These are phyloP conservation scores for Calonectria naviculata DNA, from an alignment of 2,329 filamentous ascomycete genomes.

Conservation along the genomic window DNA sequence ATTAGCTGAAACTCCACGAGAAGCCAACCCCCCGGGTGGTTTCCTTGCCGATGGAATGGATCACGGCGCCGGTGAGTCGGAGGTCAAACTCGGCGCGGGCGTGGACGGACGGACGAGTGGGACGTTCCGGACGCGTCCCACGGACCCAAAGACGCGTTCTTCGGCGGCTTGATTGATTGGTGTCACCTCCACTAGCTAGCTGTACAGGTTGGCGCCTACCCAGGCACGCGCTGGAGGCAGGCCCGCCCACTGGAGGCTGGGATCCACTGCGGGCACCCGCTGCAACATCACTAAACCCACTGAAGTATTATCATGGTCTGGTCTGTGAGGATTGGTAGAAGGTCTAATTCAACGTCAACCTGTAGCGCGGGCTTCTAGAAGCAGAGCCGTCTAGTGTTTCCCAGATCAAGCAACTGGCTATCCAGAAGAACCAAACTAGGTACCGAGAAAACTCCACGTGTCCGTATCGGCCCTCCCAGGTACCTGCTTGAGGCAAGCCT, in stretches of 20 bases:
- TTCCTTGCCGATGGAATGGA: conserved; percentile 18
- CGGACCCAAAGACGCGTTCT: conserved; percentile 15
- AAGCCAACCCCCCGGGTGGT: not conserved
- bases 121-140: conserved; percentile 19
- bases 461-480: not conserved
- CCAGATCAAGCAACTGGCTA: not conserved
- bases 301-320: conserved; percentile 13
- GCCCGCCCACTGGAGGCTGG: not conserved
- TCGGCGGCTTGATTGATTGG: not conserved
- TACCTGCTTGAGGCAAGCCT: not conserved
- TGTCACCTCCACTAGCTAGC: not conserved
- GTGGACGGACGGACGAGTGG: conserved; percentile 13
- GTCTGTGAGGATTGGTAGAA: not conserved
- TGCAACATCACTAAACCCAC: conserved; percentile 20
- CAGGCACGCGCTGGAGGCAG: not conserved
- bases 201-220: not conserved
- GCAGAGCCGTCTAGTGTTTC: not conserved
- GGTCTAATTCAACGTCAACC: conserved; percentile 18
- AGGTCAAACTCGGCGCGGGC: conserved; percentile 18
- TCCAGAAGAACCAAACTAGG: not conserved
- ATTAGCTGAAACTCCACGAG: no score
- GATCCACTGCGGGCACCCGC: conserved; percentile 17
- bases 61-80: conserved; percentile 16
- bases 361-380: conserved; percentile 6
- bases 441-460: not conserved